Evolutionary conservation across 1,284 basidiomycete genomes (phyloP), one percentile per base, ranked within the genome.

Genomic region (Coniferiporia sulphurascens): DNA sequence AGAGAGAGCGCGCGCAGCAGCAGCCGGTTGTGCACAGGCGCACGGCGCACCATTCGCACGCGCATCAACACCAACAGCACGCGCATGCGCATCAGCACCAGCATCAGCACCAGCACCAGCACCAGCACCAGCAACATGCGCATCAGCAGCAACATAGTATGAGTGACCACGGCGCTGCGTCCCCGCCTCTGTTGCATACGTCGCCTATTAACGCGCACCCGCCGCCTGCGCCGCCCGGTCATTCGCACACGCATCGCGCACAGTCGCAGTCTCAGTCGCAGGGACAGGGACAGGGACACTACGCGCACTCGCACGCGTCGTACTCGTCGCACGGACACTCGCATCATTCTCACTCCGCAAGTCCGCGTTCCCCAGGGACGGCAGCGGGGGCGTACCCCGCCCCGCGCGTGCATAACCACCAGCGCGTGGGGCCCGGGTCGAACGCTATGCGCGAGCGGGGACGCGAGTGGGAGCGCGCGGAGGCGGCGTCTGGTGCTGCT

Each of bases 351-450:
- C 65, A 66, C 44, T 59, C 60, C 51, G 51, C 21, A 12, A 59
- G 48, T 27, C 62, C 60, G 8, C 53, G 35, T 41, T 62, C 61
- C 22, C 56, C 58, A 27, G 55, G 50, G 2, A 46, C 35, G n/a
- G 46, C 22, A n/a, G n/a, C n/a, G n/a, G n/a, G n/a, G 8, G 56
- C 59, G 63, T 64, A 46, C 73, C 75, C 56, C 53, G 49, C 10
- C 41, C 61, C 38, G 63, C 74, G 76, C 60, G 69, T 80, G 46
- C 87, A 89, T 69, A 76, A 76, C 63, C 86, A 88, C 69, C 86
- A 87, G 71, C 82, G 84, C 61, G 67, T 85, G 64, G 86, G 83
- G 4, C 84, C 85, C 48, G 84, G 78, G 6, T 77, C 82, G 27
- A 82, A 79, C 65, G 77, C 85, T 46, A 79, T 79, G 63, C 68